Percentiles rank a stretch among this genome's conserved stretches.
These are phyloP conservation scores for Magnusiomyces tetraspermus DNA, from an alignment of 1,139 yeast genomes.

Conservation along the genomic window DNA sequence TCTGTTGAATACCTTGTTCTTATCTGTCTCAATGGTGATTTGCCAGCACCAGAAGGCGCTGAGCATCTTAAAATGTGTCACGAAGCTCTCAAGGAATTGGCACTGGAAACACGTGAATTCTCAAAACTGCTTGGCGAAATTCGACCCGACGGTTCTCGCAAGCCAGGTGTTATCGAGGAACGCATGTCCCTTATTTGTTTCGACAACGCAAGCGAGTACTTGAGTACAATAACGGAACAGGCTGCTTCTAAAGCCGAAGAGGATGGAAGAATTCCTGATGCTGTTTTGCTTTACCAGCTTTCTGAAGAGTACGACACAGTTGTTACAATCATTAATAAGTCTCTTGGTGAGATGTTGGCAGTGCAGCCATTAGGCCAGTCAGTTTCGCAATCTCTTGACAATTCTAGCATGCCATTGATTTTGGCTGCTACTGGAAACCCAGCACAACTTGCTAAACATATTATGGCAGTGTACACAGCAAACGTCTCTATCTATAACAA, in stretches of 20 bases:
- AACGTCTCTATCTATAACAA: constrained; percentile 29
- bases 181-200: constrained; percentile 62
- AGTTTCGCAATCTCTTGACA: constrained; percentile 26
- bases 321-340: constrained; percentile 61
- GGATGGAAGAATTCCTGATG: constrained; percentile 83
- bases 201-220: constrained; percentile 43
- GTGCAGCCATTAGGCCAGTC: constrained; percentile 65
- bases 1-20: constrained; percentile 81
- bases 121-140: constrained; percentile 72
- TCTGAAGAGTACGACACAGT: constrained; percentile 85
- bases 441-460: constrained; percentile 34
- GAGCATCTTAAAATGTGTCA: constrained; percentile 47
- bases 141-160: constrained; percentile 62
- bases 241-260: constrained; percentile 86
- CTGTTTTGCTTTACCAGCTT: constrained; percentile 75
- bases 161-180: constrained; percentile 77
- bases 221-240: constrained; percentile 65
- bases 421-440: constrained; percentile 33
- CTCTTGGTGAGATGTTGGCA: constrained; percentile 71
- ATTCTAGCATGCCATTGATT: constrained; percentile 23
- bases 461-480: constrained; percentile 31
- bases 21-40: constrained; percentile 46
- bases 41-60: constrained; percentile 21
- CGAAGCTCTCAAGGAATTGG: constrained; percentile 74
- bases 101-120: constrained; percentile 80